phyloP scores from a whole-genome alignment of 192 early-diverging fungal genomes.

The Coemansia sp. region DNA sequence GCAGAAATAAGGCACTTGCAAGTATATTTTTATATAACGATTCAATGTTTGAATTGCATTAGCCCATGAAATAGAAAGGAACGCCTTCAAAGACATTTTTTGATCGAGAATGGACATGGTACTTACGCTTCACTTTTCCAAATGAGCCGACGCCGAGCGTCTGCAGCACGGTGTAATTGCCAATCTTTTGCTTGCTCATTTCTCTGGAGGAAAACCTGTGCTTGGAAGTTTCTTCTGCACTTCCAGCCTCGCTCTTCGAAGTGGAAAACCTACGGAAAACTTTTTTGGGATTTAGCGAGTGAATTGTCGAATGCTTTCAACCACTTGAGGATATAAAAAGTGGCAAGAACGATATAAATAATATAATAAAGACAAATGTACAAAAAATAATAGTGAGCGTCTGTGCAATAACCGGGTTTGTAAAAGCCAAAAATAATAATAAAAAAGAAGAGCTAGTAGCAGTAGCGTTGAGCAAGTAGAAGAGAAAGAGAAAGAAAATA shows the following conservation, averaged over 20 bases:
- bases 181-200: constrained; percentile 62
- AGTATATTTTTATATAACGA: too few relatives aligned
- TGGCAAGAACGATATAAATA: not conserved
- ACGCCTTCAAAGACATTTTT: too few relatives aligned
- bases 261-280: constrained; percentile 42
- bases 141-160: constrained; percentile 97
- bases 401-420: not conserved
- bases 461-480: too few relatives aligned
- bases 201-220: constrained; percentile 16
- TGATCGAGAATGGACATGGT: too few relatives aligned
- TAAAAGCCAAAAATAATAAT: too few relatives aligned
- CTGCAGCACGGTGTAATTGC: constrained; percentile 91
- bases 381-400: constrained; percentile 4
- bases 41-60: too few relatives aligned
- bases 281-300: constrained; percentile 48
- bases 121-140: constrained; percentile 96
- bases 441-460: too few relatives aligned
- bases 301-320: constrained; percentile 17
- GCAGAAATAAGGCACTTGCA: too few relatives aligned
- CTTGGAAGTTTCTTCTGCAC: constrained; percentile 3
- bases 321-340: not conserved
- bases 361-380: not conserved
- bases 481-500: not conserved
- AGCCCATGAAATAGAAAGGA: too few relatives aligned
- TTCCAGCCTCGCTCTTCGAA: constrained; percentile 21